phyloP scores from a whole-genome alignment of 305 asterid species.

The Solanum hybrid region DNA sequence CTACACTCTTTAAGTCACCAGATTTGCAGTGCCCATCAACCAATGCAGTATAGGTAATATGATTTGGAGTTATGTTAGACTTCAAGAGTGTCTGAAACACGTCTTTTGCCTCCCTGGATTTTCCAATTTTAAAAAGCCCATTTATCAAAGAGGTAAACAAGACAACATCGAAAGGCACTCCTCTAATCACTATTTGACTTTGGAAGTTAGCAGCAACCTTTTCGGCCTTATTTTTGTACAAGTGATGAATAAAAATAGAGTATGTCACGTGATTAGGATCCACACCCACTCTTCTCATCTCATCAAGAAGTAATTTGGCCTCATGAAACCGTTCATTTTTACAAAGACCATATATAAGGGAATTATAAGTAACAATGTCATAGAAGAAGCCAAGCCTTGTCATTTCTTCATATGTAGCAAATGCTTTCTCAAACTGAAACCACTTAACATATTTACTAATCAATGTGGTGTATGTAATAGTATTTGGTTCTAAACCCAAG shows the following conservation, averaged over 20 bases:
- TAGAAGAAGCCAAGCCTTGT: conserved; percentile 41
- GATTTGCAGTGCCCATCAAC: conserved; percentile 57
- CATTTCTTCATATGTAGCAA: conserved; percentile 46
- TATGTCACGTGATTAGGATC: conserved; percentile 73
- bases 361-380: conserved; percentile 60
- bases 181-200: conserved; percentile 79
- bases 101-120: conserved; percentile 52
- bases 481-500: conserved; percentile 29
- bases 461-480: conserved; percentile 41
- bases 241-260: conserved; percentile 48
- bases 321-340: conserved; percentile 48
- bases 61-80: conserved; percentile 40
- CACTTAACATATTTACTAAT: conserved; percentile 37
- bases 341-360: conserved; percentile 49
- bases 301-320: conserved; percentile 43
- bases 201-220: conserved; percentile 55
- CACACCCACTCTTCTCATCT: conserved; percentile 46
- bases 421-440: conserved; percentile 40
- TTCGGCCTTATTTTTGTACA: conserved; percentile 36
- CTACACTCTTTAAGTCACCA: conserved; percentile 52
- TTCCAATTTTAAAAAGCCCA: conserved; percentile 67
- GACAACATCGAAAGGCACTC: conserved; percentile 63
- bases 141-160: conserved; percentile 55
- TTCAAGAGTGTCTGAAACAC: conserved; percentile 38
- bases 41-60: conserved; percentile 58